Evolutionary conservation across 2,329 filamentous ascomycete species (phyloP).

Genomic region (Sporothrix mexicana): DNA sequence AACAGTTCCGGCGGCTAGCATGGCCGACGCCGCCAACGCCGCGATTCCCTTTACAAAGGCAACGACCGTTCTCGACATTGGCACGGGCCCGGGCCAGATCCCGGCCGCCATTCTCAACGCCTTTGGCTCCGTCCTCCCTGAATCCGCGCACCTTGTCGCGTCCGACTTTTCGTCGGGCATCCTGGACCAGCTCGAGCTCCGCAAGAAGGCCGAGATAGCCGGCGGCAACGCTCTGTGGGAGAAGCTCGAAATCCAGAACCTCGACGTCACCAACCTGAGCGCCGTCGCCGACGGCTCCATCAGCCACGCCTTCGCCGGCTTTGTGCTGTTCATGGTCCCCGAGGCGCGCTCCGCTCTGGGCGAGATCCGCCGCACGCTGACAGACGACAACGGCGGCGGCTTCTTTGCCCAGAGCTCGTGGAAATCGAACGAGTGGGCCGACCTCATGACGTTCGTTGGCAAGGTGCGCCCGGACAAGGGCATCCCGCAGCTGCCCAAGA

Average conservation of each 20-base stretch:
- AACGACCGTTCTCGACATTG: not conserved
- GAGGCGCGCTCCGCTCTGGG: not conserved
- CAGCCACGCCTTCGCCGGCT: not conserved
- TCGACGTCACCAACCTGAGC: not conserved
- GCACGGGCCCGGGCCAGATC: not conserved
- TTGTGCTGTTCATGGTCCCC: not conserved
- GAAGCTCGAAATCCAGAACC: not conserved
- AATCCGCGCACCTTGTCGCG: not conserved
- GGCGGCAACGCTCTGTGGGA: not conserved
- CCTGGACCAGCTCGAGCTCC: not conserved
- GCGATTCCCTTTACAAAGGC: not conserved
- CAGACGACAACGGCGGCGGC: not conserved
- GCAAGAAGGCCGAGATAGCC: not conserved
- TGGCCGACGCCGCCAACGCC: not conserved
- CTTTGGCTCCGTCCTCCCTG: not conserved
- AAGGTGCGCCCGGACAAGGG: constrained; percentile 5
- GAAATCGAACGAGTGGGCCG: not conserved
- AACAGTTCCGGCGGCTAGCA: not conserved
- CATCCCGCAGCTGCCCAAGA: not conserved
- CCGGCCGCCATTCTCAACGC: not conserved
- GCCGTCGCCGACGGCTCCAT: not conserved
- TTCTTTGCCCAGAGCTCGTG: constrained; percentile 8
- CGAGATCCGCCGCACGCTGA: not conserved
- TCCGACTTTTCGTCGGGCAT: constrained; percentile 2
- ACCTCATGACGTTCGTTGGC: not conserved